Percentiles rank a stretch among this genome's conserved stretches.
phyloP scores from a whole-genome alignment of 148 eudicot species.

The Oxyria digyna region DNA sequence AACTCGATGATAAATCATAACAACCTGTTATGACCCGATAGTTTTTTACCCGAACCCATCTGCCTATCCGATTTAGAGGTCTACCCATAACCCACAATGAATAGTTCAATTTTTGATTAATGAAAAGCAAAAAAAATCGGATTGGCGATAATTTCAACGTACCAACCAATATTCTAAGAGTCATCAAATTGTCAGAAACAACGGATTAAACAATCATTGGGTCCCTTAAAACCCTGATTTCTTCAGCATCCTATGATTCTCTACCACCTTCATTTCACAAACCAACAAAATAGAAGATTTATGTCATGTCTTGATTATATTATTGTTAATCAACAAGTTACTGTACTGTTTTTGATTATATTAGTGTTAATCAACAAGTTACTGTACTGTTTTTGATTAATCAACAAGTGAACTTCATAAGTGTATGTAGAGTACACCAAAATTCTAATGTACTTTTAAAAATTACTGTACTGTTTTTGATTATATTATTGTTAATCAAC shows the following conservation, averaged over 20 bases:
- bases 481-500: not conserved
- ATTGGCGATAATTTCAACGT: not conserved
- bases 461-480: not conserved
- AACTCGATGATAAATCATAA: too few relatives aligned
- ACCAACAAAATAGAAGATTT: slow-evolving; percentile 3
- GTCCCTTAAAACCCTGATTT: not conserved
- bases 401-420: too few relatives aligned
- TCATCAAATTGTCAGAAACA: slow-evolving; percentile 1
- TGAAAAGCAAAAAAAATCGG: not conserved
- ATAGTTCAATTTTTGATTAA: not conserved
- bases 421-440: too few relatives aligned
- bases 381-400: too few relatives aligned
- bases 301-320: not conserved
- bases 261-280: not conserved
- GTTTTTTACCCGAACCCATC: too few relatives aligned
- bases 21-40: too few relatives aligned
- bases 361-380: not conserved
- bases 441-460: not conserved
- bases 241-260: not conserved
- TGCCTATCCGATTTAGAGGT: too few relatives aligned
- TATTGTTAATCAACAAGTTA: too few relatives aligned
- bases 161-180: slow-evolving; percentile 1
- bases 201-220: slow-evolving; percentile 5
- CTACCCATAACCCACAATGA: too few relatives aligned
- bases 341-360: not conserved